phyloP scores from a whole-genome alignment of 805 yeast genomes.

The Cyberlindnera maritima region DNA sequence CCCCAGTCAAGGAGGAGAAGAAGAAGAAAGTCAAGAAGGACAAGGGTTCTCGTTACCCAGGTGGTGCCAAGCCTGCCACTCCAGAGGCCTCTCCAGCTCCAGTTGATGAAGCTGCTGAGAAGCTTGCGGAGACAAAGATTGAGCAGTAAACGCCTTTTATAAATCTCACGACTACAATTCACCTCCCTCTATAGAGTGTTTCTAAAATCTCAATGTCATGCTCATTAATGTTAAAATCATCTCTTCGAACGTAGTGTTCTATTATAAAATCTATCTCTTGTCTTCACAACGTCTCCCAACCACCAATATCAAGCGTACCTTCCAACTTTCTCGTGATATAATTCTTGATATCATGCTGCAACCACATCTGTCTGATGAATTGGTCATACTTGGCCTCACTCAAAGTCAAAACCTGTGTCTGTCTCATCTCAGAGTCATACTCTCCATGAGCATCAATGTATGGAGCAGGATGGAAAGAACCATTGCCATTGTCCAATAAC shows the following conservation, averaged over 20 bases:
- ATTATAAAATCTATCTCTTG: background rate
- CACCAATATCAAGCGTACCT: conserved; percentile 80
- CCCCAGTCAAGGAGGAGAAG: conserved; percentile 54
- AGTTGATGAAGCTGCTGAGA: conserved; percentile 34
- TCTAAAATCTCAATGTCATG: background rate
- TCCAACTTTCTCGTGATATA: conserved; percentile 78
- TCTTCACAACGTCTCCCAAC: conserved; percentile 80
- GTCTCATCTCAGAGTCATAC: conserved; percentile 66
- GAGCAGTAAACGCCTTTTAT: conserved; percentile 3
- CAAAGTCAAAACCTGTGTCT: conserved; percentile 69
- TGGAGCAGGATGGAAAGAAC: conserved; percentile 83
- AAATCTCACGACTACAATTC: background rate
- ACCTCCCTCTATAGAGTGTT: background rate
- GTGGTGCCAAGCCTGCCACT: conserved; percentile 38
- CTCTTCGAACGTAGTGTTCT: background rate
- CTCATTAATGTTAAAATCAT: background rate
- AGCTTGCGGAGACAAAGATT: conserved; percentile 35
- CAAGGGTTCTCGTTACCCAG: conserved; percentile 90
- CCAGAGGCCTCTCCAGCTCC: conserved; percentile 26
- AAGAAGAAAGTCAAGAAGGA: conserved; percentile 78
- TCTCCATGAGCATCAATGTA: conserved; percentile 87
- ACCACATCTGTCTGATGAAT: conserved; percentile 66
- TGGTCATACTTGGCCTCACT: conserved; percentile 61
- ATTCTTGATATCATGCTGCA: conserved; percentile 75
- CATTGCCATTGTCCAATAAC: conserved; percentile 68